These are phyloP conservation scores for Tricholoma terreum DNA, from an alignment of 768 basidiomycete species.

Conservation along the genomic window DNA sequence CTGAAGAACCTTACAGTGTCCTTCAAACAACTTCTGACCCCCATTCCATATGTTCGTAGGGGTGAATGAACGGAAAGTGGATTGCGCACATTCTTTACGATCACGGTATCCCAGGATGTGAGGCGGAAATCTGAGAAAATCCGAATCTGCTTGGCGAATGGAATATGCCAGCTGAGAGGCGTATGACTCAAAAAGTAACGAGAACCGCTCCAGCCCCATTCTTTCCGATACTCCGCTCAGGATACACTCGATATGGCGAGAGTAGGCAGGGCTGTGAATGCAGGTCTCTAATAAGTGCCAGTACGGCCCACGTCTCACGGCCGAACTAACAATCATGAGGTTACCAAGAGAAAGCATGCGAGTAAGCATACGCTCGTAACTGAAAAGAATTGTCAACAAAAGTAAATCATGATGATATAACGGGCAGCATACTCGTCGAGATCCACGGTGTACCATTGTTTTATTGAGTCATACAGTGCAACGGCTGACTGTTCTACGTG, in stretches of 20 bases:
- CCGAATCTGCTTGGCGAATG: constrained; percentile 46
- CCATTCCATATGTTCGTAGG: constrained; percentile 59
- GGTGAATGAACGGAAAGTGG: constrained; percentile 64
- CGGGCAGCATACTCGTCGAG: constrained; percentile 47
- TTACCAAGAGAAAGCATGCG: constrained; percentile 70
- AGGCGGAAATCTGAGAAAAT: constrained; percentile 64
- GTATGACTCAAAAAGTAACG: constrained; percentile 74
- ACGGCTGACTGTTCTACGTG: constrained; percentile 27
- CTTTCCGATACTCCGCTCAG: constrained; percentile 60
- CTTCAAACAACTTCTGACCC: constrained; percentile 44
- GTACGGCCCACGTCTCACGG: constrained; percentile 76
- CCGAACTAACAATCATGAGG: constrained; percentile 75
- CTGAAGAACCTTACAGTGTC: constrained; percentile 61
- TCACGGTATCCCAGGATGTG: constrained; percentile 74
- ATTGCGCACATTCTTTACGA: constrained; percentile 61
- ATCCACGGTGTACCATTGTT: constrained; percentile 39
- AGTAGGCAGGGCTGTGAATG: constrained; percentile 36
- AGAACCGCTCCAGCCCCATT: constrained; percentile 60
- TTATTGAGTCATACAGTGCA: constrained; percentile 47
- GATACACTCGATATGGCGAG: constrained; percentile 44
- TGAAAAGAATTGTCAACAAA: constrained; percentile 23
- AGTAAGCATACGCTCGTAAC: constrained; percentile 75
- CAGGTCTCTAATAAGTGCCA: constrained; percentile 84
- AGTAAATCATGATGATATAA: constrained; percentile 4
- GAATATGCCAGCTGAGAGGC: constrained; percentile 73